A percentile compares a stretch with the other conserved stretches of the same genome.
These are phyloP conservation scores for Aegilops speltoides DNA, from an alignment of 176 grass and related monocot genomes.

Conservation along the genomic window DNA sequence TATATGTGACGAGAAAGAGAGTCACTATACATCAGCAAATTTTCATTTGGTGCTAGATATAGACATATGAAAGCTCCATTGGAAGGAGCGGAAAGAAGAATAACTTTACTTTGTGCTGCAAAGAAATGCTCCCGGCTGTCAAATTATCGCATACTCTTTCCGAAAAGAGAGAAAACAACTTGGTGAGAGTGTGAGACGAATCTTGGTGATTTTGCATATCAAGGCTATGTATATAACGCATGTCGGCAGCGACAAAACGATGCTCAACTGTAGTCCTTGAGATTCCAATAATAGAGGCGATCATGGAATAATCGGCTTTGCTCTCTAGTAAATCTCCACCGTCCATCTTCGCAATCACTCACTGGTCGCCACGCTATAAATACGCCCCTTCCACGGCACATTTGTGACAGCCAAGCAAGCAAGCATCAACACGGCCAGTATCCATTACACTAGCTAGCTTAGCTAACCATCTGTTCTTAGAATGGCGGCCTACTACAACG, in stretches of 20 bases:
- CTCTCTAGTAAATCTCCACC: too few relatives aligned
- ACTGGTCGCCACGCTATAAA: not conserved
- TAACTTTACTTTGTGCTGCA: slow-evolving; percentile 25
- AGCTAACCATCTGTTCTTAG: not conserved
- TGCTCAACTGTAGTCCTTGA: not conserved
- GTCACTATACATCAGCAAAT: not conserved
- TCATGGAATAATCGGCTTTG: too few relatives aligned
- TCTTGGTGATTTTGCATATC: not conserved
- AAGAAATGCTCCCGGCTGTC: not conserved
- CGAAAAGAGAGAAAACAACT: slow-evolving; percentile 25
- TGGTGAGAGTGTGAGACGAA: not conserved
- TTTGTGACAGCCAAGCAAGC: not conserved
- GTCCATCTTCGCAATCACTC: too few relatives aligned
- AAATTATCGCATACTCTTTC: slow-evolving; percentile 10
- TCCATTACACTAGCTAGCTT: not conserved
- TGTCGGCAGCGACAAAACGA: not conserved
- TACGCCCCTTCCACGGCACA: not conserved
- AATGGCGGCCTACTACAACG: slow-evolving; percentile 28
- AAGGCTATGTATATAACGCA: not conserved
- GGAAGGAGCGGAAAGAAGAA: not conserved
- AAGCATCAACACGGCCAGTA: not conserved
- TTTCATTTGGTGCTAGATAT: not conserved
- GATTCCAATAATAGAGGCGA: too few relatives aligned
- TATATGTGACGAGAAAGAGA: not conserved
- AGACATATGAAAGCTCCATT: not conserved